Evolutionary conservation across 1,284 basidiomycete species (phyloP).

Genomic region (Boletus mariae): DNA sequence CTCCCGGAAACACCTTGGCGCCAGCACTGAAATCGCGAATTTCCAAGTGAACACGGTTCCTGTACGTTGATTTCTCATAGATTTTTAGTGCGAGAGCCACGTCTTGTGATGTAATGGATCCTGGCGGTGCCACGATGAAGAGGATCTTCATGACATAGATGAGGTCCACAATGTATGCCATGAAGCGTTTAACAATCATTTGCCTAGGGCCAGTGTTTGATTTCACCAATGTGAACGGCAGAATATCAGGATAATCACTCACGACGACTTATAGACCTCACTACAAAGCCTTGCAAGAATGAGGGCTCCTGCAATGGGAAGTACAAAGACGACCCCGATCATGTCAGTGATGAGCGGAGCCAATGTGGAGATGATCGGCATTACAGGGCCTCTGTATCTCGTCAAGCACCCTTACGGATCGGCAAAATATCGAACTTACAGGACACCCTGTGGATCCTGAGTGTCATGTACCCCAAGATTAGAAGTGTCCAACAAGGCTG

Average conservation of each 20-base stretch:
- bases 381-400: not conserved
- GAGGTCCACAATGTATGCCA: not conserved
- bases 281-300: not conserved
- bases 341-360: not conserved
- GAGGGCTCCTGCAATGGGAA: not conserved
- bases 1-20: not conserved
- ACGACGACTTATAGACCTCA: not conserved
- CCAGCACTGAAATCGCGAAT: not conserved
- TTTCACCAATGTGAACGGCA: not conserved
- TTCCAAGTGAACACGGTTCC: not conserved
- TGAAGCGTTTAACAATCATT: not conserved
- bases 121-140: not conserved
- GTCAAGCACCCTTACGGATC: not conserved
- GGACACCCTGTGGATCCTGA: not conserved
- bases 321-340: not conserved
- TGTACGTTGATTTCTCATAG: not conserved
- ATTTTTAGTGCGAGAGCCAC: not conserved
- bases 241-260: not conserved
- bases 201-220: not conserved
- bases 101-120: not conserved
- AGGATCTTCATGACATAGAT: slow-evolving; percentile 3
- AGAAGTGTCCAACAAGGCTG: not conserved
- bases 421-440: not conserved
- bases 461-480: not conserved
- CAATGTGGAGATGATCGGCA: not conserved